Evolutionary conservation across 495 filamentous ascomycete species (phyloP), one percentile per base, ranked within the genome.

Genomic region (Glonium stellatum): DNA sequence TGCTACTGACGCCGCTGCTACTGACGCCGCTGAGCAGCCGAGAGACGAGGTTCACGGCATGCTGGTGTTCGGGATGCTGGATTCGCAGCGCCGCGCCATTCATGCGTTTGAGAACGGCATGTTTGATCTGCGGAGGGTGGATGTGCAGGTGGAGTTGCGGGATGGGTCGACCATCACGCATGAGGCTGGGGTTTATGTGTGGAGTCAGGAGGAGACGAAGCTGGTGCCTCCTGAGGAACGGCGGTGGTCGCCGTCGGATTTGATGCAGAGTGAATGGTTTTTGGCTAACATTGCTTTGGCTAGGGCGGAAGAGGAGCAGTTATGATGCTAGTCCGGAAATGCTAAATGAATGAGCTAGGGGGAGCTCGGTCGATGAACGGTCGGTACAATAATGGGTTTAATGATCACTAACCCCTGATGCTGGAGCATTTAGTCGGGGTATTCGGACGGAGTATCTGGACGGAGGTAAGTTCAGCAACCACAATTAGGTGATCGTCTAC

Each of bases 161-260:
- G 56, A 36, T 9, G 56, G 56, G 13, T 19, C 27, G 27, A 37
- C 8, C 44, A 31, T 36, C 21, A 31, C 15, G 15, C n/a, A 23
- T 5, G 56, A 58, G 15, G 27, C 56, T 1, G 56, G 56, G 10
- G 21, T 51, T 23, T 58, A 58, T 50, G 56, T 58, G 12, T 58
- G 44, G 56, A 51, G 51, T 58, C 22, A 18, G n/a, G 42, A n/a
- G 1, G 37, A 19, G 46, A 11, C 18, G 1, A 1, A 10, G 3
- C 21, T 57, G 4, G 55, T 57, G 1, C 6, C 21, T 1, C 46
- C 18, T 18, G 55, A 47, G 37, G 13, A 47, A 18, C 0, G 6
- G 21, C 15, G 31, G 15, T 57, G 55, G 55, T 25, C 22, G 21
- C 4, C 47, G 5, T 37, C 21, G n/a, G n/a, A 47, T 42, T 27